Evolutionary conservation across 1,284 basidiomycete genomes (phyloP).

Genomic region (Inonotus obliquus): DNA sequence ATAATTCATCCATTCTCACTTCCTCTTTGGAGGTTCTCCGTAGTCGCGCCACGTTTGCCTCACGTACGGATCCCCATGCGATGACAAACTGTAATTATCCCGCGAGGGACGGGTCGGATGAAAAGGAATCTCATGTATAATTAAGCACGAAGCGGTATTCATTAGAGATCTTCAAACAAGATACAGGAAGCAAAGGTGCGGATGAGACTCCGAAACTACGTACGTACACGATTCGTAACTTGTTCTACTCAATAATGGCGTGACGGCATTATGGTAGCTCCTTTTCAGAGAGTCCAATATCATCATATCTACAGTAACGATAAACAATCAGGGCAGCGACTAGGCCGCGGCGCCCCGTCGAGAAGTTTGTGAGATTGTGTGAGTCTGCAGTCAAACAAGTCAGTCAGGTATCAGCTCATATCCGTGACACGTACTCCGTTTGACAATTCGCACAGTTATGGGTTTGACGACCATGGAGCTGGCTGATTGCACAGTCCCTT

Average conservation of each 20-base stretch:
- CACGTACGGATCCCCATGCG: background rate
- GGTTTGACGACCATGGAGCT: constrained; percentile 27
- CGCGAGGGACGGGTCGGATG: background rate
- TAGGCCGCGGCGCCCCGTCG: no score
- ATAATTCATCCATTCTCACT: background rate
- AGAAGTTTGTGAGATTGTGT: constrained; percentile 6
- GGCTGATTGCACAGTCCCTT: constrained; percentile 34
- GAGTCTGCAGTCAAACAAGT: constrained; percentile 3
- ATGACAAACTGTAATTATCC: background rate
- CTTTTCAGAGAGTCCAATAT: background rate
- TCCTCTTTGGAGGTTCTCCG: background rate
- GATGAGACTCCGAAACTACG: background rate
- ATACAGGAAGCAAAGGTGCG: background rate
- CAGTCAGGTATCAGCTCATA: background rate
- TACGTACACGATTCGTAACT: background rate
- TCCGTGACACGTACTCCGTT: constrained; percentile 31
- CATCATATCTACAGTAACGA: background rate
- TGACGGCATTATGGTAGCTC: background rate
- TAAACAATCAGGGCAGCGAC: background rate
- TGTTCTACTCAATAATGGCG: background rate
- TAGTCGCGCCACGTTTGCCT: background rate
- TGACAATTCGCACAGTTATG: constrained; percentile 39
- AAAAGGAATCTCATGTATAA: background rate
- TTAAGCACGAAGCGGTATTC: background rate
- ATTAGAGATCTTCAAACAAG: background rate